Evolutionary conservation across 2,329 filamentous ascomycete species (phyloP).

Genomic region (Neopestalotiopsis rosae): DNA sequence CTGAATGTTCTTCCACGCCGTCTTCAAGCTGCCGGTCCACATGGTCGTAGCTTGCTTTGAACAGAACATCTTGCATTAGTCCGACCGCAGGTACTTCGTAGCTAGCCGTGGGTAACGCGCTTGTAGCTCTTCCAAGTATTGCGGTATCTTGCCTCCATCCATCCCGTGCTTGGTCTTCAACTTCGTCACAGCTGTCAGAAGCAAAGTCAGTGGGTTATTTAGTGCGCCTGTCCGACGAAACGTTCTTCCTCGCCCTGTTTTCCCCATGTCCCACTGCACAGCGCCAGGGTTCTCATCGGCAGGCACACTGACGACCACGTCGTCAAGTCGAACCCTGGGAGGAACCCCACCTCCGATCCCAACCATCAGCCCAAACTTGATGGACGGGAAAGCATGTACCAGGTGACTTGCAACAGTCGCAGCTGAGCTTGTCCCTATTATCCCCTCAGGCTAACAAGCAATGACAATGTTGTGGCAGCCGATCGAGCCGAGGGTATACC

Average conservation of each 20-base stretch:
- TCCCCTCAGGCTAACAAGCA: constrained; percentile 1
- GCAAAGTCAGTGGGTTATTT: constrained; percentile 26
- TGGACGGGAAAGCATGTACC: neutral
- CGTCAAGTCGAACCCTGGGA: constrained; percentile 25
- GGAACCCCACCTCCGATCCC: neutral
- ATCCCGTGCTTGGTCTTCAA: constrained; percentile 19
- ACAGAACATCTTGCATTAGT: constrained; percentile 26
- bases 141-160: constrained; percentile 23
- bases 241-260: constrained; percentile 18
- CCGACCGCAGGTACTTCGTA: constrained; percentile 24
- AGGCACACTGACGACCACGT: constrained; percentile 31
- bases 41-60: constrained; percentile 21
- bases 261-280: constrained; percentile 32
- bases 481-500: constrained; percentile 3
- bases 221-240: constrained; percentile 26
- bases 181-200: constrained; percentile 21
- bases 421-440: neutral
- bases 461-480: constrained; percentile 11
- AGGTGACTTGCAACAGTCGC: neutral
- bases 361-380: neutral
- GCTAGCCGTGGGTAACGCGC: constrained; percentile 23
- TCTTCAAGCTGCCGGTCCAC: neutral
- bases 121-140: constrained; percentile 25
- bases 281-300: constrained; percentile 25
- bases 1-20: neutral